Percentiles rank a stretch among this genome's conserved stretches.
phyloP scores from a whole-genome alignment of 352 stramenopile genomes.

The Saprolegnia diclina region DNA sequence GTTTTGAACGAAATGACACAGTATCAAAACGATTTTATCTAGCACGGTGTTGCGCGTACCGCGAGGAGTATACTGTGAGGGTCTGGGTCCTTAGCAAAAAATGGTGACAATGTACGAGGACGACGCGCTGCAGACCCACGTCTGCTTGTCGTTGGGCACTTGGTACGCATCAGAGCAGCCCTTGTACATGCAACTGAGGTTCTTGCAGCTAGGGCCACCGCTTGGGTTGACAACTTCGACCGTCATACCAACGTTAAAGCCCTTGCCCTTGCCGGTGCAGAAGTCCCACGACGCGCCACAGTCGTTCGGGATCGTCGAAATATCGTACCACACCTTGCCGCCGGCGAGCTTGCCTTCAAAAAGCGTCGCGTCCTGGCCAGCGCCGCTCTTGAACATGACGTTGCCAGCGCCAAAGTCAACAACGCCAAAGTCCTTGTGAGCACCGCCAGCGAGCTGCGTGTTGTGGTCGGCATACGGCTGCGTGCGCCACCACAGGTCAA shows the following conservation, averaged over 20 bases:
- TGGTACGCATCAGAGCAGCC: constrained; percentile 60
- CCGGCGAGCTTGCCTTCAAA: constrained; percentile 7
- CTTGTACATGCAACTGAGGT: constrained; percentile 49
- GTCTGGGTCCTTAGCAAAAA: background rate
- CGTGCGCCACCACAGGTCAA: constrained; percentile 22
- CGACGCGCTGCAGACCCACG: constrained; percentile 4
- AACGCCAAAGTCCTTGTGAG: background rate
- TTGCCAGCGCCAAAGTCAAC: background rate
- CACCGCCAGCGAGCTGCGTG: background rate
- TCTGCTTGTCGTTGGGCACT: constrained; percentile 50
- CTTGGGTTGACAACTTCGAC: constrained; percentile 43
- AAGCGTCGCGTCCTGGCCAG: constrained; percentile 10
- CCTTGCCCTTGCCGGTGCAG: constrained; percentile 31
- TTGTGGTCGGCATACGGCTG: constrained; percentile 11
- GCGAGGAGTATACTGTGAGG: background rate
- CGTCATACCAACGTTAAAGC: constrained; percentile 68
- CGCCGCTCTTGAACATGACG: constrained; percentile 4
- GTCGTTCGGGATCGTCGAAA: constrained; percentile 14
- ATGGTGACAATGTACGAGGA: constrained; percentile 6
- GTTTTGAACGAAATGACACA: no score
- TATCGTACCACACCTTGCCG: constrained; percentile 21
- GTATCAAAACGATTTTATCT: no score
- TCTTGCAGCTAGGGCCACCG: constrained; percentile 35
- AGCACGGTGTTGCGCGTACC: no score
- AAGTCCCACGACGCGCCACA: constrained; percentile 20